phyloP scores from a whole-genome alignment of 306 rosid genomes.

The Astragalus glycyphyllos region DNA sequence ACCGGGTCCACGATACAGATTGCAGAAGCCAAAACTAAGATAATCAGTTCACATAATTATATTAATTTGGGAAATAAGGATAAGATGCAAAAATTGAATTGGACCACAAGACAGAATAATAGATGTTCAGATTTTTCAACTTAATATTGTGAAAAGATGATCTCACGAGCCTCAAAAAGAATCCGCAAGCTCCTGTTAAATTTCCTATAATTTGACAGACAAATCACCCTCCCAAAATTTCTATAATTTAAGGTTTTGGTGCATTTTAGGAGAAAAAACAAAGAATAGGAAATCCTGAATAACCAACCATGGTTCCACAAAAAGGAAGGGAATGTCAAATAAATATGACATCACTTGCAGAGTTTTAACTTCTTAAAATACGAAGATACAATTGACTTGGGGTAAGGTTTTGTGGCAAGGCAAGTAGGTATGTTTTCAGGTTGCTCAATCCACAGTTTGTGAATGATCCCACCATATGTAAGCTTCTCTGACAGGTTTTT shows the following conservation, averaged over 20 bases:
- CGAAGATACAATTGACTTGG: slow-evolving; percentile 63
- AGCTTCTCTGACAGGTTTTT: slow-evolving; percentile 77
- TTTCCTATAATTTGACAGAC: not conserved
- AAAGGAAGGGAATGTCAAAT: not conserved
- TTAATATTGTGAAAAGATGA: not conserved
- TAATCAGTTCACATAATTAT: not conserved
- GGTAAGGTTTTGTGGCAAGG: slow-evolving; percentile 88
- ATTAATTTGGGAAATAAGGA: not conserved
- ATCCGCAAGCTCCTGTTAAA: not conserved
- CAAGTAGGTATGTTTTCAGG: slow-evolving; percentile 85
- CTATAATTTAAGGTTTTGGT: not conserved
- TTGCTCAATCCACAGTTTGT: slow-evolving; percentile 83
- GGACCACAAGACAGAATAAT: not conserved
- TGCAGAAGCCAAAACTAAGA: not conserved
- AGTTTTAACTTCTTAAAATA: slow-evolving; percentile 83
- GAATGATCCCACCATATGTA: slow-evolving; percentile 63
- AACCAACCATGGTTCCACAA: too few relatives aligned
- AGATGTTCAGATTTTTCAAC: too few relatives aligned
- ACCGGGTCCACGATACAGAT: not conserved
- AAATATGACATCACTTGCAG: slow-evolving; percentile 62
- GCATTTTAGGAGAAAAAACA: not conserved
- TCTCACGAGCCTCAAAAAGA: not conserved
- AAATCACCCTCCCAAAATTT: not conserved
- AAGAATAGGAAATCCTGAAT: too few relatives aligned
- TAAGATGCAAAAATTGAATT: not conserved